A percentile compares a stretch with the other conserved stretches of the same genome.
Conservation (phyloP, 495 filamentous ascomycete species). For the Aspergillus cristatus region DNA sequence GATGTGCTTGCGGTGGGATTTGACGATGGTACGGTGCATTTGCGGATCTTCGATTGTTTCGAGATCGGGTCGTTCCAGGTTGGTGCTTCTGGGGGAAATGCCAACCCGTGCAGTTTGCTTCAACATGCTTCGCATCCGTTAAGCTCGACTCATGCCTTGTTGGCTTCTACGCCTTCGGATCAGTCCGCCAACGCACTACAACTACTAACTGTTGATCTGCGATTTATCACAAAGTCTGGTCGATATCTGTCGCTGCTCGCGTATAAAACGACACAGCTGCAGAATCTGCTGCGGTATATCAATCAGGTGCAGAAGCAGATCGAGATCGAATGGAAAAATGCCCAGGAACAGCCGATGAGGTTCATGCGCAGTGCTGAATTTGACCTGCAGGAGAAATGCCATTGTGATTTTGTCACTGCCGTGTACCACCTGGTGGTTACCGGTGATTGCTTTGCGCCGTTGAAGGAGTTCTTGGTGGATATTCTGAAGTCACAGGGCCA, state of each 20-base stretch:
- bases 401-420: slow-evolving; percentile 61
- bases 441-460: slow-evolving; percentile 63
- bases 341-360: slow-evolving; percentile 66
- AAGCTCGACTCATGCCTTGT: slow-evolving; percentile 65
- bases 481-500: slow-evolving; percentile 62
- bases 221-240: slow-evolving; percentile 70
- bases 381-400: slow-evolving; percentile 45
- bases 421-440: slow-evolving; percentile 81
- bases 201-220: slow-evolving; percentile 71
- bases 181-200: slow-evolving; percentile 29
- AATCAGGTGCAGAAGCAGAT: slow-evolving; percentile 67
- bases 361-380: slow-evolving; percentile 72
- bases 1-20: slow-evolving; percentile 76
- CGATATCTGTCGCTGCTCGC: slow-evolving; percentile 73
- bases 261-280: slow-evolving; percentile 76
- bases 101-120: slow-evolving; percentile 19
- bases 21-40: slow-evolving; percentile 66
- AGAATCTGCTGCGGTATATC: slow-evolving; percentile 77
- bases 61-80: slow-evolving; percentile 61
- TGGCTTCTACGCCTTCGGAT: slow-evolving; percentile 35
- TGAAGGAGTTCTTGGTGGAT: slow-evolving; percentile 86
- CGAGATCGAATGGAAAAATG: slow-evolving; percentile 67
- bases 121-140: slow-evolving; percentile 63
- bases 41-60: slow-evolving; percentile 87
- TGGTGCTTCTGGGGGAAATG: slow-evolving; percentile 9